These are phyloP conservation scores for Eimeria falciformis DNA, from an alignment of 169 alveolate species.

Conservation along the genomic window DNA sequence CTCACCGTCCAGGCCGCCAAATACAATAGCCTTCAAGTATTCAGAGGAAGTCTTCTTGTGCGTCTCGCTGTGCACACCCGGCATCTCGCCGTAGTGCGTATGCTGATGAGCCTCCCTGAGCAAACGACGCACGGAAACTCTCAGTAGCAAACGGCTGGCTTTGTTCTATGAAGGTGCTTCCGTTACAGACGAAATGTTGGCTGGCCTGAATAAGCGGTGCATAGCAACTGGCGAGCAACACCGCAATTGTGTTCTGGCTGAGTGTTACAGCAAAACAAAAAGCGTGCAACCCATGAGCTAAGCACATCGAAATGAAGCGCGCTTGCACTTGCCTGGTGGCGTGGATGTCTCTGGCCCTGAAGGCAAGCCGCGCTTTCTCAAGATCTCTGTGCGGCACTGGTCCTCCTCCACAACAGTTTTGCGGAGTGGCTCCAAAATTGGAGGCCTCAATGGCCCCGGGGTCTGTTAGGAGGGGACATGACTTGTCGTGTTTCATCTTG, in stretches of 20 bases:
- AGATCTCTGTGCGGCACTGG: conserved; percentile 70
- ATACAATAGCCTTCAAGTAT: conserved; percentile 88
- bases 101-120: conserved; percentile 71
- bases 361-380: conserved; percentile 73
- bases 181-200: no score
- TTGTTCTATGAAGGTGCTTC: no score
- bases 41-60: conserved; percentile 81
- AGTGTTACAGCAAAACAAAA: neutral
- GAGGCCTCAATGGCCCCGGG: conserved; percentile 64
- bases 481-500: conserved; percentile 47
- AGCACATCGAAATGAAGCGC: neutral
- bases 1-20: conserved; percentile 93
- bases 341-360: conserved; percentile 55
- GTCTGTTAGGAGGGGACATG: conserved; percentile 43
- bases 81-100: conserved; percentile 46
- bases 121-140: neutral
- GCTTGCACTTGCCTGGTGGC: conserved; percentile 66
- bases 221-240: no score
- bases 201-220: no score
- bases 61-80: conserved; percentile 65
- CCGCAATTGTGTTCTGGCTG: no score
- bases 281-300: neutral
- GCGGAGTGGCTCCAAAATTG: conserved; percentile 11
- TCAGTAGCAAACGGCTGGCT: no score
- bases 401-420: conserved; percentile 16